Evolutionary conservation across 2,329 filamentous ascomycete species (phyloP).

Genomic region (Tolypocladium tundrense): DNA sequence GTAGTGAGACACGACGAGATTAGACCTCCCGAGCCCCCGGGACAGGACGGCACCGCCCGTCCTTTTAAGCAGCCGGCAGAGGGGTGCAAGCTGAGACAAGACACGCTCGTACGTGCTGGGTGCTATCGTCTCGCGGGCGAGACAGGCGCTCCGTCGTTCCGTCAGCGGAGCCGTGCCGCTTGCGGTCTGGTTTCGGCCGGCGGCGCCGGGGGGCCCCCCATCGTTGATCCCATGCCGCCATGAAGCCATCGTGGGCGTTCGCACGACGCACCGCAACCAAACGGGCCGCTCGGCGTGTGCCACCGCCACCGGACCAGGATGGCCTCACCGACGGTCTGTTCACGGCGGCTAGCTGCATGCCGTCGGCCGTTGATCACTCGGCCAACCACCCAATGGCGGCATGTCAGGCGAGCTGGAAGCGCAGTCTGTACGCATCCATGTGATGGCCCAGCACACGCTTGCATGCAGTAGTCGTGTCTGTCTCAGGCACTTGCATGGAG

Average conservation of each 20-base stretch:
- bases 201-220: neutral
- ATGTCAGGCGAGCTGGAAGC: neutral
- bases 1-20: neutral
- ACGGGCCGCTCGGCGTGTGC: constrained; percentile 1
- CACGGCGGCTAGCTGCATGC: constrained; percentile 10
- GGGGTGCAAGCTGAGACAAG: neutral
- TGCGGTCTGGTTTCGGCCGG: neutral
- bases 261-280: neutral
- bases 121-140: neutral
- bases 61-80: neutral
- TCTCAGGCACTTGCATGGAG: constrained; percentile 6
- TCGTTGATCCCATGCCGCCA: neutral
- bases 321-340: constrained; percentile 12
- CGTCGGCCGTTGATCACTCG: constrained; percentile 8
- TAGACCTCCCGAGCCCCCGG: constrained; percentile 3
- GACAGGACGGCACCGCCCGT: neutral
- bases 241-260: constrained; percentile 1
- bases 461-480: neutral
- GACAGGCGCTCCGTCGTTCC: neutral
- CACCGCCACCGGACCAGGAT: constrained; percentile 2
- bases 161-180: neutral
- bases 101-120: neutral
- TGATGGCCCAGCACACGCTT: neutral
- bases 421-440: constrained; percentile 1
- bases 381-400: constrained; percentile 6